phyloP scores from a whole-genome alignment of 1,139 yeast genomes.

The Petasospora fabianii region DNA sequence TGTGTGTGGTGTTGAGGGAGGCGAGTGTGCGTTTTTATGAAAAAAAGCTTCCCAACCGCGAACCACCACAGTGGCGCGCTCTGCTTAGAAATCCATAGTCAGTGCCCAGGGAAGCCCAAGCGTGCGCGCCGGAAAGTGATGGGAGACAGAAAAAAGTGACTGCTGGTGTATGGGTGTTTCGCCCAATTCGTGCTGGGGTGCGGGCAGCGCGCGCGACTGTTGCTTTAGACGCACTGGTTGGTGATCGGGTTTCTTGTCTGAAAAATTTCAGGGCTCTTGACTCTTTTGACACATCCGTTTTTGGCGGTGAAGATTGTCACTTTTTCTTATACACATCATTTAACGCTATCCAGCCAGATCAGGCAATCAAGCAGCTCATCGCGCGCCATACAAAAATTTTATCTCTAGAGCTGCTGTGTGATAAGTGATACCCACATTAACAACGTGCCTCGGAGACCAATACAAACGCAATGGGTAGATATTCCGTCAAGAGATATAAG shows the following conservation, averaged over 20 bases:
- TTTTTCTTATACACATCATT: neutral
- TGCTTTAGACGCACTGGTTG: neutral
- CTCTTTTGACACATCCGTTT: neutral
- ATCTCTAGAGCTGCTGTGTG: neutral
- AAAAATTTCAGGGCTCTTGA: neutral
- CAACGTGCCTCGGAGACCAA: too few species aligned
- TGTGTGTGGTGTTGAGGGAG: neutral
- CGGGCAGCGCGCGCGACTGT: neutral
- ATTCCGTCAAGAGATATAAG: conserved; percentile 72
- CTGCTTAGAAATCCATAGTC: conserved; percentile 21
- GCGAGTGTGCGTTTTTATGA: conserved; percentile 5
- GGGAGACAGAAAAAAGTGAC: conserved; percentile 8
- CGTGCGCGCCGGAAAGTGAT: too few species aligned
- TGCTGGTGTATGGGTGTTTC: conserved; percentile 15
- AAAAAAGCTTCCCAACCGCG: conserved; percentile 9
- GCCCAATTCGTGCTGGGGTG: neutral
- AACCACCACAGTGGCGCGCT: conserved; percentile 4
- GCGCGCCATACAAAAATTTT: conserved; percentile 1
- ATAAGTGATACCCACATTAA: too few species aligned
- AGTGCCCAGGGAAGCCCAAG: conserved; percentile 5
- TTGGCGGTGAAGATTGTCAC: neutral
- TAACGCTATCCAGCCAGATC: neutral
- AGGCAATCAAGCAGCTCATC: conserved; percentile 3
- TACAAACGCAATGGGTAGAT: conserved; percentile 64
- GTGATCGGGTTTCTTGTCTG: neutral